phyloP scores from a whole-genome alignment of 495 filamentous ascomycete species.

The Ramalina intermedia region DNA sequence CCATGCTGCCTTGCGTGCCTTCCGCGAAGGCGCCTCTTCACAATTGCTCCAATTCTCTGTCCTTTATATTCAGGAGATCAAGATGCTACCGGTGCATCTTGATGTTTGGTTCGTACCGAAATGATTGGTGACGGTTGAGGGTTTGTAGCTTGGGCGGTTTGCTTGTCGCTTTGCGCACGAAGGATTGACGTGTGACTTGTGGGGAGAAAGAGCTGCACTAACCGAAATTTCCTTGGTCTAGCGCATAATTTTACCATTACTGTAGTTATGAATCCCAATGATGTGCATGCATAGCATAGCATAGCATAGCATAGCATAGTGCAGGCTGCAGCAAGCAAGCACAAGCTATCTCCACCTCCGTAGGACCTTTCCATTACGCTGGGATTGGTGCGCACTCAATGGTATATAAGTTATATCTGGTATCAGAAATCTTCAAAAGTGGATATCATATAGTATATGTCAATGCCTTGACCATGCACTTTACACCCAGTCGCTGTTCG shows the following conservation, averaged over 20 bases:
- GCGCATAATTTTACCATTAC: not conserved
- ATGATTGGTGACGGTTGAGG: not conserved
- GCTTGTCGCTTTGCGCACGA: no score
- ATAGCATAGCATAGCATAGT: no score
- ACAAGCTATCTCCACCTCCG: no score
- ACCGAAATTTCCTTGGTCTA: constrained; percentile 1
- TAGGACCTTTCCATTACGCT: no score
- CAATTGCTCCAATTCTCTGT: constrained; percentile 14
- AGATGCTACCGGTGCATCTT: constrained; percentile 14
- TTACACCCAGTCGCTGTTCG: not conserved
- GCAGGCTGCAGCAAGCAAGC: no score
- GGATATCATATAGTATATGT: not conserved
- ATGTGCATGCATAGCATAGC: no score
- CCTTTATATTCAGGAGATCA: not conserved
- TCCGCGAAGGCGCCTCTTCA: constrained; percentile 15
- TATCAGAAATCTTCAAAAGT: no score
- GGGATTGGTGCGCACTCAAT: no score
- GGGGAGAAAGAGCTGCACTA: not conserved
- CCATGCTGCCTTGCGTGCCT: constrained; percentile 17
- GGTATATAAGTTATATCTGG: not conserved
- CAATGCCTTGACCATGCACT: not conserved
- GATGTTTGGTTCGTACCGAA: constrained; percentile 6
- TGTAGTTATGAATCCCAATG: no score
- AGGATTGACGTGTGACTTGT: not conserved
- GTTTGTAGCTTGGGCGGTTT: no score